phyloP scores from a whole-genome alignment of 139 green algal species.

The Chlamydomonas sp. region DNA sequence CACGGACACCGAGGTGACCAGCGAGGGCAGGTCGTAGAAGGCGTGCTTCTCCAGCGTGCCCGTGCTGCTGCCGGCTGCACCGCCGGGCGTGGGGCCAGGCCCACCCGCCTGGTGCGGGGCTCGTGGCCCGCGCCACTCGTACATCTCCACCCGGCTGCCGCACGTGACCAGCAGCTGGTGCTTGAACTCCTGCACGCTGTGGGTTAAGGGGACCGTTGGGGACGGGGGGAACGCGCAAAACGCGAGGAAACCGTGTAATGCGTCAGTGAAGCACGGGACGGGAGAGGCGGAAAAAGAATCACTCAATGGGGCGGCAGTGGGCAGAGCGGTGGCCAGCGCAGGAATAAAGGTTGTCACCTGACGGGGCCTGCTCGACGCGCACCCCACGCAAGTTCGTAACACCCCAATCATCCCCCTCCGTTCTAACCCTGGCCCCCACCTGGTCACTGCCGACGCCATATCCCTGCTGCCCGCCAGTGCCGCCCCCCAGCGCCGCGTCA shows the following conservation, averaged over 20 bases:
- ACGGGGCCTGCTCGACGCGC: no score
- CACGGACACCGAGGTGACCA: constrained; percentile 68
- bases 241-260: no score
- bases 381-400: no score
- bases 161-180: constrained; percentile 67
- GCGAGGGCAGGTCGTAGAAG: constrained; percentile 84
- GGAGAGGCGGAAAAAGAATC: no score
- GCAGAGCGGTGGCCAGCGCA: neutral
- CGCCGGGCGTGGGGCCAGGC: neutral
- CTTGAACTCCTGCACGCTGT: constrained; percentile 52
- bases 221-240: no score
- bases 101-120: constrained; percentile 11
- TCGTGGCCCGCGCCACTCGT: constrained; percentile 35
- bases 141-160: constrained; percentile 74
- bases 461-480: constrained; percentile 29
- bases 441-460: constrained; percentile 31
- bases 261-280: no score
- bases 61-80: no score
- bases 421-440: neutral
- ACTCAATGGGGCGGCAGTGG: neutral
- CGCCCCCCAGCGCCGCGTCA: neutral
- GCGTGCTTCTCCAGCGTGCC: constrained; percentile 56
- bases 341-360: no score
- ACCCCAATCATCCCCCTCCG: no score
- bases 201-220: no score